Percentiles rank a stretch among this genome's conserved stretches.
phyloP scores from a whole-genome alignment of 495 filamentous ascomycete species.

The Patellaria atrata region DNA sequence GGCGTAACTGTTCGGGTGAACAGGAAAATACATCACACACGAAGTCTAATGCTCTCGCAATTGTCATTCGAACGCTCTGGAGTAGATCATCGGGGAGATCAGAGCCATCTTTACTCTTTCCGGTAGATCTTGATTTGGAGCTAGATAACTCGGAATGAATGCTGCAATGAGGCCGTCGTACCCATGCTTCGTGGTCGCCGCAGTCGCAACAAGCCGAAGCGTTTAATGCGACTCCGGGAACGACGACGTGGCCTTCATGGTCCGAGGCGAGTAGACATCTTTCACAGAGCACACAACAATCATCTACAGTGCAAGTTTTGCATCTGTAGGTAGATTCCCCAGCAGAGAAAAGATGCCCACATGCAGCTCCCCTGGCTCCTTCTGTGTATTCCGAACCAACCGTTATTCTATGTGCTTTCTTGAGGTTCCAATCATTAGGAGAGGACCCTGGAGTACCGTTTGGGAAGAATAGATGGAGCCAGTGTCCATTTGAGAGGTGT shows the following conservation, averaged over 20 bases:
- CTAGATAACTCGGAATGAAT: slow-evolving; percentile 60
- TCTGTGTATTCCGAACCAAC: slow-evolving; percentile 93
- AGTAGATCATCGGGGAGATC: slow-evolving; percentile 58
- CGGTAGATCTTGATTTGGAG: slow-evolving; percentile 37
- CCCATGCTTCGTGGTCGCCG: slow-evolving; percentile 90
- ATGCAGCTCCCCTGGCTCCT: slow-evolving; percentile 83
- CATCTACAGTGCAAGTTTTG: slow-evolving; percentile 78
- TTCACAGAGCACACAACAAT: slow-evolving; percentile 30
- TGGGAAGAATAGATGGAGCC: slow-evolving; percentile 67
- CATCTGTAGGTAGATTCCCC: slow-evolving; percentile 91
- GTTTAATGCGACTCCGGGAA: slow-evolving; percentile 68
- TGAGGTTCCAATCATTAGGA: slow-evolving; percentile 49
- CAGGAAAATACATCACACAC: slow-evolving; percentile 95
- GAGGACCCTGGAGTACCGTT: slow-evolving; percentile 45
- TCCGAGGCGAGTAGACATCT: slow-evolving; percentile 86
- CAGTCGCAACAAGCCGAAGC: slow-evolving; percentile 97
- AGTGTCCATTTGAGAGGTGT: slow-evolving; percentile 64
- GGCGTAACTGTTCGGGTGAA: slow-evolving; percentile 83
- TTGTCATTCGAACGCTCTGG: slow-evolving; percentile 63
- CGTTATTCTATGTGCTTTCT: slow-evolving; percentile 74
- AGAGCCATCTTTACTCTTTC: slow-evolving; percentile 45
- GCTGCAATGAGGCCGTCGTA: slow-evolving; percentile 70
- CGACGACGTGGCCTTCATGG: slow-evolving; percentile 84
- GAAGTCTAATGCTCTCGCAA: slow-evolving; percentile 77
- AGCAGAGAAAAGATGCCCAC: slow-evolving; percentile 87